Base-by-base conservation (phyloP, 192 early-diverging fungal genomes). In the Mortierella hygrophila region DNA sequence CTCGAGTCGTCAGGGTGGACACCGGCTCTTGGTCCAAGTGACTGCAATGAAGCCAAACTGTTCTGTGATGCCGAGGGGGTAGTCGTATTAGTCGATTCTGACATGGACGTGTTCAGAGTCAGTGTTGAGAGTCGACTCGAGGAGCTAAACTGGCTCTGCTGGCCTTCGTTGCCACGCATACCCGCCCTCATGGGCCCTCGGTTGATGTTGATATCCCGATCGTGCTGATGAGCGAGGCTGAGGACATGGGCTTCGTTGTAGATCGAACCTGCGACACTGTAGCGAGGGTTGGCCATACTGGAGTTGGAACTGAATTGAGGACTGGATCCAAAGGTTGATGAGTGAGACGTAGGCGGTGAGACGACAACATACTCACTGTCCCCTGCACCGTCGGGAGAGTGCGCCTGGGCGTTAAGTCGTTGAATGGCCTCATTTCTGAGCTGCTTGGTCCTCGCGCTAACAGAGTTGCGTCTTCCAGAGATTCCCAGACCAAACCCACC, bases 371-470 rank as follows among this genome's bases (percentile, higher is more conserved):
- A 37, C 1, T 13, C 38, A 49, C 10, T 60, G 54, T 76, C 40
- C 37, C 42, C 32, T 77, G 81, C 11, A 32, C 60, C 11, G 26
- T 65, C 60, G 11, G 60, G 60, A 3, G 60, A 65, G 29, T 65
- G 9, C 23, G 77, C 77, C 71, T 68, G 75, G 37, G 75, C 84
- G 52, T 78, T 86, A 18, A 86, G 72, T 40, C 84, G 69, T 46
- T 86, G 84, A 23, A 86, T 81, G 2, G 84, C 84, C 6, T 86
- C 84, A 32, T 75, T 77, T 18, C 84, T 76, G 29, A 86, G 78
- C 16, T 86, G 84, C 35, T 70, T 81, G 47, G 84, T 81, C 35
- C 84, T 42, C 3, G 74, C 71, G 20, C 38, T 86, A 18, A 83
- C 63, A 46, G 82, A 78, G 32, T 63, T 77, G 0, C 74, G n/a